Percentiles rank a stretch among this genome's conserved stretches.
These are phyloP conservation scores for Xylariaceae sp. DNA, from an alignment of 2,329 filamentous ascomycete genomes.

Conservation along the genomic window DNA sequence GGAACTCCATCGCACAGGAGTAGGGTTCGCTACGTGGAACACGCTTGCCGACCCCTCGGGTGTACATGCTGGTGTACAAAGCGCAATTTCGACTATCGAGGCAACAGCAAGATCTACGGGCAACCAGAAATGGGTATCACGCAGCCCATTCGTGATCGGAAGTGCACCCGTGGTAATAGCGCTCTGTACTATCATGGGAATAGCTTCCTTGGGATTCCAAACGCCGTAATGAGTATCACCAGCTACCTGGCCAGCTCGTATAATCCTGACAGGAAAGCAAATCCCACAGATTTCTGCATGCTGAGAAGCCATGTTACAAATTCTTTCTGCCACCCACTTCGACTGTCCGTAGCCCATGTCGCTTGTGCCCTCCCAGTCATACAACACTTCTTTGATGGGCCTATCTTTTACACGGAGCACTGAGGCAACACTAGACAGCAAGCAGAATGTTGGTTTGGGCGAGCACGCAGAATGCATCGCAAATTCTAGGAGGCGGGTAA, in stretches of 20 bases:
- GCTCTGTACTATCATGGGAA: neutral
- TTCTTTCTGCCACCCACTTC: slow-evolving; percentile 1
- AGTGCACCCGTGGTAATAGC: neutral
- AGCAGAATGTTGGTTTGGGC: slow-evolving; percentile 1
- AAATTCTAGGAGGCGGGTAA: neutral
- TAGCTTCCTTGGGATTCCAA: neutral
- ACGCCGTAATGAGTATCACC: neutral
- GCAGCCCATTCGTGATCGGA: neutral
- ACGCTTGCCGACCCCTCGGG: neutral
- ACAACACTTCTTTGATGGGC: neutral
- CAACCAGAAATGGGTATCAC: slow-evolving; percentile 1
- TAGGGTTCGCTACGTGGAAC: neutral
- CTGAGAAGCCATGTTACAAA: neutral
- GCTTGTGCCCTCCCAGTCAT: neutral
- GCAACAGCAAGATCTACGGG: neutral
- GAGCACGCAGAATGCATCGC: neutral
- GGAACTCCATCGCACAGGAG: neutral
- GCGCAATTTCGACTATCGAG: neutral
- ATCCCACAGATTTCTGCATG: neutral
- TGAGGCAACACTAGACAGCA: neutral
- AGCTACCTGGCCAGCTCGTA: neutral
- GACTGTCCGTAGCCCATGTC: slow-evolving; percentile 2
- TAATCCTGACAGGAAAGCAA: neutral
- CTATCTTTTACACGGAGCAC: neutral
- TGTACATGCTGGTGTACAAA: neutral